Percentiles rank a stretch among this genome's conserved stretches.
Evolutionary conservation across 345 rosid species (phyloP).

Genomic region (Boechera stricta): DNA sequence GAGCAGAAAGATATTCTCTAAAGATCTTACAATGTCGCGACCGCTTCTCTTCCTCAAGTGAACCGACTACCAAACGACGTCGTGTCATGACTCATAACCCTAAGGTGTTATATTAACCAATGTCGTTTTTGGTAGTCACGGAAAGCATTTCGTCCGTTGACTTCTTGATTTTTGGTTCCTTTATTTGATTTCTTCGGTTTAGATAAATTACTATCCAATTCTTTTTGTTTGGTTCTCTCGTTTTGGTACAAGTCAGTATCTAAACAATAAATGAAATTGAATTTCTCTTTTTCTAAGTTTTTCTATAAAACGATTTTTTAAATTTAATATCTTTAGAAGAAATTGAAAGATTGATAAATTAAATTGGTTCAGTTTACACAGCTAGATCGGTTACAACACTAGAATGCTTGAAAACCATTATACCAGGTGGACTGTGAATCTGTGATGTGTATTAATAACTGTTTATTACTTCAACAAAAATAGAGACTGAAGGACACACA

Average conservation of each 20-base stretch:
- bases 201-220: background rate
- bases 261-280: too few relatives aligned
- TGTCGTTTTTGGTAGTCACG: slow-evolving; percentile 2
- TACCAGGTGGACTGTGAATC: background rate
- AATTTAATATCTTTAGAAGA: background rate
- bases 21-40: background rate
- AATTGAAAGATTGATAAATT: background rate
- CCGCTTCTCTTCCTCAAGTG: slow-evolving; percentile 20
- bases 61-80: slow-evolving; percentile 9
- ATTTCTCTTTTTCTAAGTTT: too few relatives aligned
- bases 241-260: background rate
- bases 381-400: background rate
- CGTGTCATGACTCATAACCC: slow-evolving; percentile 16
- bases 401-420: background rate
- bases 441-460: background rate
- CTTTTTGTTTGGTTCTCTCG: background rate
- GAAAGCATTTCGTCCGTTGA: background rate
- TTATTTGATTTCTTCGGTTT: slow-evolving; percentile 13
- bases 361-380: background rate
- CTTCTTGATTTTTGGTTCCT: background rate
- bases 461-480: background rate
- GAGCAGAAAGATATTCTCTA: background rate
- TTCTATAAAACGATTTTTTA: background rate
- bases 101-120: background rate
- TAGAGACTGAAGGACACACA: slow-evolving; percentile 6